A percentile compares a stretch with the other conserved stretches of the same genome.
Conservation (phyloP, 495 filamentous ascomycete genomes). For the Lasiosphaeria hispida region DNA sequence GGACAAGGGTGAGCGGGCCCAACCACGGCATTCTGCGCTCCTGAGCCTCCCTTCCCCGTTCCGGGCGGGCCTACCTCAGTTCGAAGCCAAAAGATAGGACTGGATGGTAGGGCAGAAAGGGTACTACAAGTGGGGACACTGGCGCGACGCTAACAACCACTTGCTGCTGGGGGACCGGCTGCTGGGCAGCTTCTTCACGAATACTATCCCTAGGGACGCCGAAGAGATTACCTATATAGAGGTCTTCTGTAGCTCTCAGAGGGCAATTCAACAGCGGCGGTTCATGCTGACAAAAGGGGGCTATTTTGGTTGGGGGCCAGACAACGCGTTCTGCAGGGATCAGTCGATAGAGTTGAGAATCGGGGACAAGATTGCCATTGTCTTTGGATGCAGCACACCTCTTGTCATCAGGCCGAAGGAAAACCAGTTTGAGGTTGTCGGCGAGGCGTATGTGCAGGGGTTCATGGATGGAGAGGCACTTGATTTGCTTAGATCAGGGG, state of each 20-base stretch:
- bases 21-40: background rate
- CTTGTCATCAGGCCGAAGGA: conserved; percentile 19
- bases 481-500: no score
- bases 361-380: conserved; percentile 22
- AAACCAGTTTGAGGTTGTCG: conserved; percentile 14
- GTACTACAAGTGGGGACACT: conserved; percentile 17
- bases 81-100: conserved; percentile 7
- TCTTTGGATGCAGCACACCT: conserved; percentile 26
- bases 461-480: conserved; percentile 18
- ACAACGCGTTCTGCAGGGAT: conserved; percentile 8
- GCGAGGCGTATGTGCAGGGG: conserved; percentile 19
- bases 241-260: conserved; percentile 11
- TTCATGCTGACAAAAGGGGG: conserved; percentile 23
- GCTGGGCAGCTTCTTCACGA: conserved; percentile 13
- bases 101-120: conserved; percentile 13
- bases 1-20: background rate
- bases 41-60: conserved; percentile 15
- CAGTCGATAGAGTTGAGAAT: conserved; percentile 2
- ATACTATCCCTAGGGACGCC: conserved; percentile 14
- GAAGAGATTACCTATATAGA: conserved; percentile 14
- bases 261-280: conserved; percentile 11
- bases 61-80: conserved; percentile 4
- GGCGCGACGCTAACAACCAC: conserved; percentile 11
- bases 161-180: conserved; percentile 5
- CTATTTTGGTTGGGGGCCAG: conserved; percentile 22